These are phyloP conservation scores for Isabelozyma heimii DNA, from an alignment of 805 yeast genomes.

Conservation along the genomic window DNA sequence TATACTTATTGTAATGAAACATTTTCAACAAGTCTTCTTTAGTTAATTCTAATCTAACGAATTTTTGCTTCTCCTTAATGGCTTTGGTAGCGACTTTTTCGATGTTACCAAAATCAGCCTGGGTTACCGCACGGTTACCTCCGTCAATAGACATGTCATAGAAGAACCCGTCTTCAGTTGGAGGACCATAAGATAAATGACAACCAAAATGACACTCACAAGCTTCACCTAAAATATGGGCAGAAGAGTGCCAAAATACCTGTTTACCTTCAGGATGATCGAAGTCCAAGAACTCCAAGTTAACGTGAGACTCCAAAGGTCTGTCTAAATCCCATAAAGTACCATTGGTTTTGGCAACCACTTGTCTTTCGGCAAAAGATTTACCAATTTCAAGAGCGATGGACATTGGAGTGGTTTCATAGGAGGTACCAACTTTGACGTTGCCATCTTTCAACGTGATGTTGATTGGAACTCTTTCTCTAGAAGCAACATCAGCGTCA, in stretches of 20 bases:
- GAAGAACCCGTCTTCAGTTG: slow-evolving; percentile 96
- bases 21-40: slow-evolving; percentile 88
- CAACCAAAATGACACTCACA: slow-evolving; percentile 96
- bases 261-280: slow-evolving; percentile 91
- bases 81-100: slow-evolving; percentile 87
- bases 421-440: slow-evolving; percentile 71
- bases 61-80: slow-evolving; percentile 91
- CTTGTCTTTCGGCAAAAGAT: slow-evolving; percentile 83
- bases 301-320: slow-evolving; percentile 74
- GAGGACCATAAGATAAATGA: slow-evolving; percentile 86
- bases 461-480: slow-evolving; percentile 58
- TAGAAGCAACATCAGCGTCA: slow-evolving; percentile 66
- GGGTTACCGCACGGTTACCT: slow-evolving; percentile 68
- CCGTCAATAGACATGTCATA: slow-evolving; percentile 88
- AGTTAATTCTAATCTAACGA: slow-evolving; percentile 88
- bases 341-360: slow-evolving; percentile 89
- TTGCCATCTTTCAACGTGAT: slow-evolving; percentile 88
- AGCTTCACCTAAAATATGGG: slow-evolving; percentile 97
- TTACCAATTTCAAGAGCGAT: slow-evolving; percentile 84
- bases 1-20: slow-evolving; percentile 95
- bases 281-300: slow-evolving; percentile 82
- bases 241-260: slow-evolving; percentile 99
- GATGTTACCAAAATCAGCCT: slow-evolving; percentile 76
- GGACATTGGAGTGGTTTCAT: slow-evolving; percentile 87
- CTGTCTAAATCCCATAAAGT: slow-evolving; percentile 93